A percentile compares a stretch with the other conserved stretches of the same genome.
These are phyloP conservation scores for Albizia julibrissin DNA, from an alignment of 306 rosid species.

Conservation along the genomic window DNA sequence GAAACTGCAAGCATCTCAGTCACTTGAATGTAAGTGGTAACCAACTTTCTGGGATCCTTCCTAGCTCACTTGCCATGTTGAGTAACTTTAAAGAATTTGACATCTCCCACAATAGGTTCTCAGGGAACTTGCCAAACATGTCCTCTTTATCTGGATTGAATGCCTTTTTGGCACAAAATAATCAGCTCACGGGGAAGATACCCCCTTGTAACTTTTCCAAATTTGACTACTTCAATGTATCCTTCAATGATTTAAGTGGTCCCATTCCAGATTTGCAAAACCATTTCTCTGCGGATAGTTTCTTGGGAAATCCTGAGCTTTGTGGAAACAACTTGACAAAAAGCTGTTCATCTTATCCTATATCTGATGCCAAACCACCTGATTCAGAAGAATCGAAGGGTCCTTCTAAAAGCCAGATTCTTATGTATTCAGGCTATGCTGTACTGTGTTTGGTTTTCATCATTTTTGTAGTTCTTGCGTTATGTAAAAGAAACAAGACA, in stretches of 20 bases:
- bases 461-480: conserved; percentile 33
- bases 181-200: conserved; percentile 52
- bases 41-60: conserved; percentile 56
- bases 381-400: conserved; percentile 35
- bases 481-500: conserved; percentile 45
- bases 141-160: conserved; percentile 61
- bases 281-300: conserved; percentile 47
- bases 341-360: conserved; percentile 36
- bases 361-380: background rate
- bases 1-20: conserved; percentile 60
- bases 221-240: conserved; percentile 54
- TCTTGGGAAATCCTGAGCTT: conserved; percentile 59
- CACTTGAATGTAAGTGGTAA: conserved; percentile 50
- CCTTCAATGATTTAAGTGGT: conserved; percentile 61
- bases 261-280: conserved; percentile 45
- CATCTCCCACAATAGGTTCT: conserved; percentile 54
- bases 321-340: conserved; percentile 62
- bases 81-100: conserved; percentile 53
- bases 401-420: conserved; percentile 42
- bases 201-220: conserved; percentile 60
- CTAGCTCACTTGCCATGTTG: conserved; percentile 54
- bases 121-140: conserved; percentile 57
- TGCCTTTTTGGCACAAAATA: conserved; percentile 59
- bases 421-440: conserved; percentile 68
- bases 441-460: conserved; percentile 41